A percentile compares a stretch with the other conserved stretches of the same genome.
Evolutionary conservation across 2,329 filamentous ascomycete genomes (phyloP).

Genomic region (Penicillium concentricum): DNA sequence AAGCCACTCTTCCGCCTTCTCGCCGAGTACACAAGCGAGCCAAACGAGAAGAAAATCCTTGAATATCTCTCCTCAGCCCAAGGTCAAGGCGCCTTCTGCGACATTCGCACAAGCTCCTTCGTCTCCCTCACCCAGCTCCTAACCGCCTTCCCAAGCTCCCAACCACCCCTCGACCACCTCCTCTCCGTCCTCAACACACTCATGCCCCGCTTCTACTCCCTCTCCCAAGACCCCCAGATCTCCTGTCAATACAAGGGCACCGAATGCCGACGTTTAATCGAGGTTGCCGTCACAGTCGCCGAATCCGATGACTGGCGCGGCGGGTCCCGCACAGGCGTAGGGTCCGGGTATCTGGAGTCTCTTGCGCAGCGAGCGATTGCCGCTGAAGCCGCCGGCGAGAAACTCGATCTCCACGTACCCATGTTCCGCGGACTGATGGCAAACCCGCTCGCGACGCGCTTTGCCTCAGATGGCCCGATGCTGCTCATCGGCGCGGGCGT

Average conservation of each 20-base stretch:
- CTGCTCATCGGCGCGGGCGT: conserved; percentile 94
- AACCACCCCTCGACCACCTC: conserved; percentile 79
- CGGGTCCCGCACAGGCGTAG: conserved; percentile 74
- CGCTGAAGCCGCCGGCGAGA: conserved; percentile 54
- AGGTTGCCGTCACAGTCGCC: conserved; percentile 96
- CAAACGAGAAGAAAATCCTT: conserved; percentile 85
- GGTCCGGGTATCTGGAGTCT: conserved; percentile 90
- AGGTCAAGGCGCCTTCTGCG: conserved; percentile 89
- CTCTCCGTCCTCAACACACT: conserved; percentile 78
- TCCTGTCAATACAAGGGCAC: conserved; percentile 67
- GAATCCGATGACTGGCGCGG: conserved; percentile 76
- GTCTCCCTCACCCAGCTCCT: conserved; percentile 83
- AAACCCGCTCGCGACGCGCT: conserved; percentile 89
- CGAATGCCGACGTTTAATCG: conserved; percentile 75
- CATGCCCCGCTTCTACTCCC: conserved; percentile 98
- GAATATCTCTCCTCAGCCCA: conserved; percentile 83
- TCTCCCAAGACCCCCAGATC: conserved; percentile 92
- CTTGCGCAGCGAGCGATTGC: conserved; percentile 71
- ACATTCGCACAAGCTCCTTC: conserved; percentile 85
- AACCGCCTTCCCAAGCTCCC: conserved; percentile 85
- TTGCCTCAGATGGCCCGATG: conserved; percentile 93
- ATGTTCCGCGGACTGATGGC: conserved; percentile 99
- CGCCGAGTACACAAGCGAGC: conserved; percentile 76
- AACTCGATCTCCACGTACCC: conserved; percentile 71
- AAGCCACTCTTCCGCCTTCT: conserved; percentile 82